Evolutionary conservation across 2,329 filamentous ascomycete species (phyloP).

Genomic region (Cercospora beticola): DNA sequence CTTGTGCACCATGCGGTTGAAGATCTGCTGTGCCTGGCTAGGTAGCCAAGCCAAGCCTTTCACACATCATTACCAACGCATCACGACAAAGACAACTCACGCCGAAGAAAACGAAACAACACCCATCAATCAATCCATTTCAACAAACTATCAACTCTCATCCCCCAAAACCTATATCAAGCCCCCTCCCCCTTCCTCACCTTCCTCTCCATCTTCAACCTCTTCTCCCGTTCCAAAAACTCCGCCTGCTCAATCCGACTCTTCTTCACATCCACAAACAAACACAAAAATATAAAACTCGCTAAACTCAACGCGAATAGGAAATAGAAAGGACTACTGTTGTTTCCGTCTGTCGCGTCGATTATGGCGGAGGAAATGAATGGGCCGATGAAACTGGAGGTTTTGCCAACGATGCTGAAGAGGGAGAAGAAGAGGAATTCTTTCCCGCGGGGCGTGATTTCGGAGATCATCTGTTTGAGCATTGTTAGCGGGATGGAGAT

Average conservation of each 20-base stretch:
- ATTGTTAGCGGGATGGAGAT: too few species aligned
- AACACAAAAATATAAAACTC: constrained; percentile 55
- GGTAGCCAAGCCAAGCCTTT: background rate
- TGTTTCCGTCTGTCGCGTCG: constrained; percentile 58
- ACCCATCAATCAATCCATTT: too few species aligned
- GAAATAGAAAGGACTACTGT: constrained; percentile 66
- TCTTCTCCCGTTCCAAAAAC: constrained; percentile 48
- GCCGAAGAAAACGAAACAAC: too few species aligned
- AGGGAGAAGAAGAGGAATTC: constrained; percentile 70
- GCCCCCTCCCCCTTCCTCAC: constrained; percentile 2
- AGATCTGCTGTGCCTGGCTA: background rate
- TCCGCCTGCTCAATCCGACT: constrained; percentile 59
- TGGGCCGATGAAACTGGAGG: constrained; percentile 66
- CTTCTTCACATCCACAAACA: constrained; percentile 62
- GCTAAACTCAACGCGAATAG: constrained; percentile 59
- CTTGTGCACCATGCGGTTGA: background rate
- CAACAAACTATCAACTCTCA: too few species aligned
- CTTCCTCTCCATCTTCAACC: constrained; percentile 28
- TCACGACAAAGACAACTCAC: too few species aligned
- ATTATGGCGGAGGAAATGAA: constrained; percentile 69
- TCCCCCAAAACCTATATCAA: background rate
- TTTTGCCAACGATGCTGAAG: constrained; percentile 69
- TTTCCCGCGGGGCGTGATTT: constrained; percentile 66
- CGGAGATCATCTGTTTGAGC: constrained; percentile 58
- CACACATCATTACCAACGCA: background rate